A percentile compares a stretch with the other conserved stretches of the same genome.
Conservation (phyloP, 169 alveolate species). For the Besnoitia besnoiti region DNA sequence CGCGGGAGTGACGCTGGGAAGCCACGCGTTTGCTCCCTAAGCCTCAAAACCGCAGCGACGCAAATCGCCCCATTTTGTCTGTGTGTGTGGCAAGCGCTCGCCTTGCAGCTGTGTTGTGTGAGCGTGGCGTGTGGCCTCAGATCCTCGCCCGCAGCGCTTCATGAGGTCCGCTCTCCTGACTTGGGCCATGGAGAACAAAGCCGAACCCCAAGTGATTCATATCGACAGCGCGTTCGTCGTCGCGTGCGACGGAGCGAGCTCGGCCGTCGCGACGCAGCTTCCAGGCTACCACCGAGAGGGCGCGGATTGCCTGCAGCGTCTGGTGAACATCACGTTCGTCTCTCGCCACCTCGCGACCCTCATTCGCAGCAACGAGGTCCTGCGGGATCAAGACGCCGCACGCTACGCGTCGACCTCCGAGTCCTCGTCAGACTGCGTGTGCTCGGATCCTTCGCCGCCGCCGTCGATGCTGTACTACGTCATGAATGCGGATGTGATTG, state of each 20-base stretch:
- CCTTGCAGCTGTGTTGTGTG: no score
- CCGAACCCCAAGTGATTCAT: not conserved
- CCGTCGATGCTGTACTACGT: conserved; percentile 84
- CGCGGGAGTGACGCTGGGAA: no score
- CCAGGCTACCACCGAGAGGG: not conserved
- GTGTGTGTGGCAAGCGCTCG: no score
- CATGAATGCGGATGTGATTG: conserved; percentile 80
- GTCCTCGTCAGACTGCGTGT: not conserved
- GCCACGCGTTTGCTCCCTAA: no score
- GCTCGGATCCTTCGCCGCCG: conserved; percentile 28
- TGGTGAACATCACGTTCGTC: conserved; percentile 49
- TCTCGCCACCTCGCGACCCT: conserved; percentile 54
- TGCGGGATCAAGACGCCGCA: not conserved
- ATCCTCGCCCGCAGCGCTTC: not conserved
- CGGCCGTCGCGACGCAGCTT: conserved; percentile 33
- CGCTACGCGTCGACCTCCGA: conserved; percentile 35
- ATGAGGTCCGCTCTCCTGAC: not conserved
- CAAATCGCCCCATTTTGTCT: no score
- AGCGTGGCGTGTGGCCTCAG: not conserved
- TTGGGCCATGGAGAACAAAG: not conserved
- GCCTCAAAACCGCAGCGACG: no score
- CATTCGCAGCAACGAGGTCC: not conserved
- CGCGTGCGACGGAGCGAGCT: conserved; percentile 64
- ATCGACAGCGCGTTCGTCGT: conserved; percentile 55
- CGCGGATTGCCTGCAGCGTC: conserved; percentile 48